Evolutionary conservation across 257 asterid species (phyloP).

Genomic region (Galeopsis tetrahit): DNA sequence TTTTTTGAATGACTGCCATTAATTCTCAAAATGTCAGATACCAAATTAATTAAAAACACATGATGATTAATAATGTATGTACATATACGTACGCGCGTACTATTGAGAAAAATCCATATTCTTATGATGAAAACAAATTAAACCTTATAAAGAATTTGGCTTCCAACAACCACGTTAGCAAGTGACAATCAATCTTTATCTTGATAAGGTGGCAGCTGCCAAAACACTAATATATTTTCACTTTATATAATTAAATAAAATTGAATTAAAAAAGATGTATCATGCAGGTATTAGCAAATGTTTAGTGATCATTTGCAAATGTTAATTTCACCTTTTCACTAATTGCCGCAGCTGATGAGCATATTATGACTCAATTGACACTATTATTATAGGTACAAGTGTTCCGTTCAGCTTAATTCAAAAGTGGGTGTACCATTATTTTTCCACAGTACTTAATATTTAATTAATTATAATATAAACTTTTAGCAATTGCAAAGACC

Average conservation of each 20-base stretch:
- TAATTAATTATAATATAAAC: constrained; percentile 24
- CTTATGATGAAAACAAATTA: not conserved
- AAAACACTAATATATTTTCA: constrained; percentile 32
- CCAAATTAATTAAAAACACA: constrained; percentile 2
- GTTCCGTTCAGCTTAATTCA: constrained; percentile 36
- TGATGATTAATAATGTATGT: not conserved
- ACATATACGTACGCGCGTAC: not conserved
- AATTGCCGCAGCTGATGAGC: constrained; percentile 26
- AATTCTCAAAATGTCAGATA: not conserved
- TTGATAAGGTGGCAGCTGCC: constrained; percentile 45
- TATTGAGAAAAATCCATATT: constrained; percentile 19
- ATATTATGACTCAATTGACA: constrained; percentile 48
- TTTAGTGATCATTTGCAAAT: constrained; percentile 14
- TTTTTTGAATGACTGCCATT: not conserved
- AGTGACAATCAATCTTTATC: constrained; percentile 32
- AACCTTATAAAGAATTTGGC: not conserved
- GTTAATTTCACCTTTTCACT: constrained; percentile 27
- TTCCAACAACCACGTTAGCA: constrained; percentile 27
- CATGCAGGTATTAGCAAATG: not conserved
- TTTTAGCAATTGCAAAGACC: constrained; percentile 20
- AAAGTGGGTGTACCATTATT: constrained; percentile 35
- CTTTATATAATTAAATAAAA: constrained; percentile 20
- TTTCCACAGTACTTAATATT: constrained; percentile 24
- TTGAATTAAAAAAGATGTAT: constrained; percentile 1
- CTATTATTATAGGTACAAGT: constrained; percentile 28